phyloP scores from a whole-genome alignment of 441 rosid genomes.

The Gossypium lobatum region DNA sequence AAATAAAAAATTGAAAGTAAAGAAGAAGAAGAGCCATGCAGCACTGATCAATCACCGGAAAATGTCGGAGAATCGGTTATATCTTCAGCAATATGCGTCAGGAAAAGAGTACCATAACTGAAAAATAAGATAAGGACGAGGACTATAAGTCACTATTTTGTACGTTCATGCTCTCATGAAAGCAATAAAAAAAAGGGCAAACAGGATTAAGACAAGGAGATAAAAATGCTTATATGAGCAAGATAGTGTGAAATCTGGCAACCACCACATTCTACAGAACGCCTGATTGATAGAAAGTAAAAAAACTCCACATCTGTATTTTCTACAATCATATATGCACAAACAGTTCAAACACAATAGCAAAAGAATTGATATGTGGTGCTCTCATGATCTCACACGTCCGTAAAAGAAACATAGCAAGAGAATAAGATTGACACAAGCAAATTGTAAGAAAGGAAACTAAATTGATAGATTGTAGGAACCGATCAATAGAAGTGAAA shows the following conservation, averaged over 20 bases:
- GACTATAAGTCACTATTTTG: neutral
- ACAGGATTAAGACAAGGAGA: neutral
- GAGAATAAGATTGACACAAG: neutral
- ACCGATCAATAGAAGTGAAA: neutral
- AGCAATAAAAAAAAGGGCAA: neutral
- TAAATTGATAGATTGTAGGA: neutral
- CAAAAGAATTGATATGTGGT: neutral
- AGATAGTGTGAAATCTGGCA: neutral
- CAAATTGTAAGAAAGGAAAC: neutral
- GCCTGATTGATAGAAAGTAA: neutral
- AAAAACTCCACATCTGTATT: neutral
- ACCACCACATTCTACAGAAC: neutral
- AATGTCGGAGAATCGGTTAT: conserved; percentile 59
- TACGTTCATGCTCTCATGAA: neutral
- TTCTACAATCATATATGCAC: neutral
- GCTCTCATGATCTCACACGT: neutral
- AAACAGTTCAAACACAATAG: neutral
- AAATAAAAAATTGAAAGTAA: conserved; percentile 14
- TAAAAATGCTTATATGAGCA: neutral
- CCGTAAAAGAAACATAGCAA: neutral
- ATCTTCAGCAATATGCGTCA: conserved; percentile 71
- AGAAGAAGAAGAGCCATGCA: neutral
- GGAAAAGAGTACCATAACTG: conserved; percentile 76
- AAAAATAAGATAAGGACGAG: neutral
- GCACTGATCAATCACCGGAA: conserved; percentile 49